phyloP scores from a whole-genome alignment of 257 asterid species.

The Asclepias syriaca region DNA sequence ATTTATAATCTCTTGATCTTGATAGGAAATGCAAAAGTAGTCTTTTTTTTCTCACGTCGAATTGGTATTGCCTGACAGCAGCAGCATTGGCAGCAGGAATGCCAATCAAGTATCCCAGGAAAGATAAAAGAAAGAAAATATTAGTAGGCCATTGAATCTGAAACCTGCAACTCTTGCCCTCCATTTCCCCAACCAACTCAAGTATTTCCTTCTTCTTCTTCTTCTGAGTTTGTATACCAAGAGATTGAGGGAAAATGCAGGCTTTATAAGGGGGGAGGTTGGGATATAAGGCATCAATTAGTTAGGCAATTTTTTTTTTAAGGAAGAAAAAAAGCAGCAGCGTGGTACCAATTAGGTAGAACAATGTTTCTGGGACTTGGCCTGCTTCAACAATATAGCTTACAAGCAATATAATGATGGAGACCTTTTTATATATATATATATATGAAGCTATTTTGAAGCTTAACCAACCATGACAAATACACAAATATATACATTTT shows the following conservation, averaged over 20 bases:
- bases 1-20: no score
- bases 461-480: neutral
- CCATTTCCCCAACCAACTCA: slow-evolving; percentile 6
- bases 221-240: neutral
- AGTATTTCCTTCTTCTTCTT: neutral
- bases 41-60: slow-evolving; percentile 39
- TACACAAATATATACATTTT: neutral
- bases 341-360: slow-evolving; percentile 20
- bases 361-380: slow-evolving; percentile 3
- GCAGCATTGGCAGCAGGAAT: slow-evolving; percentile 36
- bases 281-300: slow-evolving; percentile 11
- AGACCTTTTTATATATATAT: slow-evolving; percentile 6
- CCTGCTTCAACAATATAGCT: slow-evolving; percentile 8
- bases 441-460: neutral
- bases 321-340: neutral
- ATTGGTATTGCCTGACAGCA: slow-evolving; percentile 48
- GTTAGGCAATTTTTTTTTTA: slow-evolving; percentile 11
- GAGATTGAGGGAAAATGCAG: slow-evolving; percentile 1
- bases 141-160: neutral
- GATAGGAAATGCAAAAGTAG: no score
- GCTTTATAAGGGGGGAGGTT: slow-evolving; percentile 10
- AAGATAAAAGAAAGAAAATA: slow-evolving; percentile 4
- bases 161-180: slow-evolving; percentile 1
- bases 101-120: slow-evolving; percentile 12
- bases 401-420: slow-evolving; percentile 29